Percentiles rank a stretch among this genome's conserved stretches.
Conservation (phyloP, 2,329 filamentous ascomycete species). For the Colletotrichum brevisporum region DNA sequence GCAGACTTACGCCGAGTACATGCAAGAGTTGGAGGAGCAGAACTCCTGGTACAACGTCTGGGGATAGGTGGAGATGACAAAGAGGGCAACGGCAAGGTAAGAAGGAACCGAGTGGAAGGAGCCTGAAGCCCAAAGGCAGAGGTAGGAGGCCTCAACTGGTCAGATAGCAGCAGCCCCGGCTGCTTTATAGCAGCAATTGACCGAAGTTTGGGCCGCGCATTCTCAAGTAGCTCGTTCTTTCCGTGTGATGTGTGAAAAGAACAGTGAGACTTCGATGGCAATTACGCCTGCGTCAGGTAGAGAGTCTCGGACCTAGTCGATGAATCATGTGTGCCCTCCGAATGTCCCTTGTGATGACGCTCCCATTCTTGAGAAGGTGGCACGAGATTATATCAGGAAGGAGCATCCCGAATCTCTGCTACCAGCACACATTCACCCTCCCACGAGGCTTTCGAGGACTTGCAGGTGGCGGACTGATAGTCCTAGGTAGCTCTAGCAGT, state of each 20-base stretch:
- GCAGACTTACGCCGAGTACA: constrained; percentile 25
- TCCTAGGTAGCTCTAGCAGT: too few relatives aligned
- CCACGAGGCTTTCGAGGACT: too few relatives aligned
- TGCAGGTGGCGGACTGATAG: too few relatives aligned
- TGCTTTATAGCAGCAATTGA: constrained; percentile 13
- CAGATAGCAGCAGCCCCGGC: not conserved
- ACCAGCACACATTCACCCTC: too few relatives aligned
- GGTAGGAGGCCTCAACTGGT: not conserved
- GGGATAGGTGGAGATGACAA: not conserved
- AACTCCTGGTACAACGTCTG: constrained; percentile 3
- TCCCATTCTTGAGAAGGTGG: too few relatives aligned
- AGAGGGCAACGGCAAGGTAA: not conserved
- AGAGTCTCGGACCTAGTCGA: too few relatives aligned
- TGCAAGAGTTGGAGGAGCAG: constrained; percentile 8
- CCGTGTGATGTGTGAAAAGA: not conserved
- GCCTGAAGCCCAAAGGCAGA: not conserved
- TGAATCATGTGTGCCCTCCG: too few relatives aligned
- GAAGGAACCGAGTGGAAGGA: not conserved
- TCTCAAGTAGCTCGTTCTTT: not conserved
- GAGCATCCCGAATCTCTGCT: too few relatives aligned
- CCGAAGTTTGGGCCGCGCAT: not conserved
- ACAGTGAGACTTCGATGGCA: too few relatives aligned
- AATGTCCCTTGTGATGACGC: too few relatives aligned
- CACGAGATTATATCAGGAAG: too few relatives aligned
- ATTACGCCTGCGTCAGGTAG: too few relatives aligned